A percentile compares a stretch with the other conserved stretches of the same genome.
Conservation (phyloP, 2,329 filamentous ascomycete genomes). For the Microcyclospora tardicrescens region DNA sequence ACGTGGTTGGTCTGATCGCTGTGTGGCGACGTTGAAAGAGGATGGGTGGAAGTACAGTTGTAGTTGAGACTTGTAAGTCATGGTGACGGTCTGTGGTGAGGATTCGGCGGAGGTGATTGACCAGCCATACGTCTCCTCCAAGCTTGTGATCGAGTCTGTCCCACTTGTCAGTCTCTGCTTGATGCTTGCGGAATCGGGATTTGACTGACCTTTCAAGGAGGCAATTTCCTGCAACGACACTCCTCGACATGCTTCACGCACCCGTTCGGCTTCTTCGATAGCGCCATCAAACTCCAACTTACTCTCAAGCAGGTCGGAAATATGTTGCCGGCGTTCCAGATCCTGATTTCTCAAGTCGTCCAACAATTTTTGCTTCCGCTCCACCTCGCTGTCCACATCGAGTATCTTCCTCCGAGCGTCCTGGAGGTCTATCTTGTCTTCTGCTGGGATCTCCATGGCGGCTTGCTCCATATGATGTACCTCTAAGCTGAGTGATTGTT, state of each 20-base stretch:
- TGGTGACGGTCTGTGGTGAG: slow-evolving; percentile 50
- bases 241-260: slow-evolving; percentile 77
- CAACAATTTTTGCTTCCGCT: slow-evolving; percentile 54
- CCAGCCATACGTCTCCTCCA: slow-evolving; percentile 61
- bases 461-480: slow-evolving; percentile 51
- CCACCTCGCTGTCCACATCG: slow-evolving; percentile 53
- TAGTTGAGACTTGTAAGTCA: slow-evolving; percentile 60
- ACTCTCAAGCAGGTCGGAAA: slow-evolving; percentile 49
- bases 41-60: slow-evolving; percentile 59
- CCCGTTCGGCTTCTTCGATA: slow-evolving; percentile 68
- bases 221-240: slow-evolving; percentile 77
- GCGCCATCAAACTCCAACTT: slow-evolving; percentile 60
- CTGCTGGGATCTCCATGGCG: slow-evolving; percentile 63
- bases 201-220: slow-evolving; percentile 54
- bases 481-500: slow-evolving; percentile 50
- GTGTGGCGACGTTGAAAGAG: slow-evolving; percentile 35
- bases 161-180: slow-evolving; percentile 20
- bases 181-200: not conserved
- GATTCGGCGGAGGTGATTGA: slow-evolving; percentile 49
- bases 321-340: slow-evolving; percentile 50
- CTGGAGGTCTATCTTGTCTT: slow-evolving; percentile 67
- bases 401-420: slow-evolving; percentile 57
- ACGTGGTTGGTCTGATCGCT: not conserved
- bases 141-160: slow-evolving; percentile 48
- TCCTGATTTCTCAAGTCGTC: slow-evolving; percentile 54